Evolutionary conservation across 257 asterid species (phyloP).

Genomic region (Primulina eburnea): DNA sequence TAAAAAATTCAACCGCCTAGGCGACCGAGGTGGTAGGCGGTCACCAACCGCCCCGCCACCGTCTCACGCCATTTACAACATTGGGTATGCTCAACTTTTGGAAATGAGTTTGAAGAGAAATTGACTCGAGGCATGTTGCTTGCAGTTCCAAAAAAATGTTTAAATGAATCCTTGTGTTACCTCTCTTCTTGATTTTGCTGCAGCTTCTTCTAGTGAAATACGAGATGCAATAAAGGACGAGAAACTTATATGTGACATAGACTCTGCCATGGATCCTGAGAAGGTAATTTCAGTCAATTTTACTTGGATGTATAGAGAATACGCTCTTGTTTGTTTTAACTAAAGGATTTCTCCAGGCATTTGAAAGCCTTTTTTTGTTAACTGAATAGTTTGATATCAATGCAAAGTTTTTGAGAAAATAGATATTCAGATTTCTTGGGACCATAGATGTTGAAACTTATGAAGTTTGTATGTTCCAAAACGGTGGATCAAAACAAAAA

Average conservation of each 20-base stretch:
- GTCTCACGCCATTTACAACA: no score
- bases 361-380: background rate
- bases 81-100: background rate
- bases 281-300: conserved; percentile 34
- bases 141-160: background rate
- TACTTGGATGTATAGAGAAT: background rate
- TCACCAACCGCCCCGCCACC: no score
- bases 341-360: background rate
- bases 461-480: background rate
- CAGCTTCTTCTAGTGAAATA: conserved; percentile 68
- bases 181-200: conserved; percentile 21
- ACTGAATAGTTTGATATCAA: background rate
- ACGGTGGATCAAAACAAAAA: background rate
- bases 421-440: background rate
- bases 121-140: background rate
- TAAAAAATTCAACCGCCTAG: no score
- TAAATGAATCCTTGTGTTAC: background rate
- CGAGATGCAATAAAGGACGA: conserved; percentile 49
- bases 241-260: conserved; percentile 45
- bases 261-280: conserved; percentile 55
- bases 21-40: no score
- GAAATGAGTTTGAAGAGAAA: background rate
- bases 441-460: background rate
- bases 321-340: background rate
- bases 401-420: background rate